Conservation (phyloP, 2,329 filamentous ascomycete genomes). For the Eutypa lata region DNA sequence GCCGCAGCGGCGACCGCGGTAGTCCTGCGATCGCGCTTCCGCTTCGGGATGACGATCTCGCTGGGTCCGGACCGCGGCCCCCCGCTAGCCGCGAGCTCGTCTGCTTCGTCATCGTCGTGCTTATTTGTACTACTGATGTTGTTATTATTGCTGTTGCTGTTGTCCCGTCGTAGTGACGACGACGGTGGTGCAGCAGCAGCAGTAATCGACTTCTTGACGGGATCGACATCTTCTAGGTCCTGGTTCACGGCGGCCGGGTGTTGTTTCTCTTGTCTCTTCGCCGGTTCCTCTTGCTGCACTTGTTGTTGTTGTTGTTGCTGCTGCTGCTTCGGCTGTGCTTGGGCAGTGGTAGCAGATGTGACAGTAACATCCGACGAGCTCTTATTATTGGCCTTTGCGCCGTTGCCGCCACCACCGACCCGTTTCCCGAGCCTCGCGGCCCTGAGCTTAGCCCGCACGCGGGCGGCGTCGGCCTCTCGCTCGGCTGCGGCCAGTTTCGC, state of each 20-base stretch:
- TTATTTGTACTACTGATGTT: conserved; percentile 2
- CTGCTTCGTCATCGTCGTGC: conserved; percentile 1
- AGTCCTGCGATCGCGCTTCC: conserved; percentile 50
- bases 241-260: conserved; percentile 8
- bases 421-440: conserved; percentile 41
- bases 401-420: not conserved
- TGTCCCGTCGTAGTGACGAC: not conserved
- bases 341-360: conserved; percentile 6
- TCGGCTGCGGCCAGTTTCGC: conserved; percentile 64
- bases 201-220: conserved; percentile 20
- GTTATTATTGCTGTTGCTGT: not conserved
- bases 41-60: conserved; percentile 32
- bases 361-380: conserved; percentile 20
- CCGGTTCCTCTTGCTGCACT: not conserved
- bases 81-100: conserved; percentile 1
- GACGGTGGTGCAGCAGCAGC: not conserved
- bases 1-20: conserved; percentile 38
- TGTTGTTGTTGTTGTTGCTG: not conserved
- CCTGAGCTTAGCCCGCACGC: conserved; percentile 60
- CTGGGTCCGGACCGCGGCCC: not conserved
- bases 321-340: not conserved
- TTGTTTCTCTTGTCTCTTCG: conserved; percentile 1
- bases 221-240: conserved; percentile 19
- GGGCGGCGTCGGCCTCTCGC: conserved; percentile 60
- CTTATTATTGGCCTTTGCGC: no score